Conservation (phyloP, 345 rosid species). For the Eucalyptus lansdowneana region DNA sequence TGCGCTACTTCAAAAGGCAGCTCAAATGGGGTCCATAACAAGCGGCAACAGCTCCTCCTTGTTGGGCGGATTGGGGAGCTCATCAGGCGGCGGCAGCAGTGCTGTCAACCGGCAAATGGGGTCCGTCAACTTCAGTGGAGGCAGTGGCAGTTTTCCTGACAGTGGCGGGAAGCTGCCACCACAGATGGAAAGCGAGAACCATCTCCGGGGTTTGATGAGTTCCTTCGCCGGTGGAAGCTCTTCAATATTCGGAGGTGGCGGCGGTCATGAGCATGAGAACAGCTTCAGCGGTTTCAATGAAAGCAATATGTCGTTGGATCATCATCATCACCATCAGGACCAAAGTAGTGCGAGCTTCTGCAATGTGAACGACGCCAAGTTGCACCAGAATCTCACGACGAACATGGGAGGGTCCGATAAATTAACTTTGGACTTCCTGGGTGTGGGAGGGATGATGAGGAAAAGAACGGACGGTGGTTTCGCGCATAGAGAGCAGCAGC, state of each 20-base stretch:
- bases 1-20: slow-evolving; percentile 76
- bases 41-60: slow-evolving; percentile 31
- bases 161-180: not conserved
- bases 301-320: slow-evolving; percentile 1
- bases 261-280: slow-evolving; percentile 8
- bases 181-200: slow-evolving; percentile 17
- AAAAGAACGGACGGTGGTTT: slow-evolving; percentile 7
- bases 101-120: not conserved
- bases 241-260: slow-evolving; percentile 7
- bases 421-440: slow-evolving; percentile 70
- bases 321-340: not conserved
- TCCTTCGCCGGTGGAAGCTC: slow-evolving; percentile 27
- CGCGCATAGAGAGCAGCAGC: not conserved
- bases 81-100: slow-evolving; percentile 14
- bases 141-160: not conserved
- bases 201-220: slow-evolving; percentile 57
- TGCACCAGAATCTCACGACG: not conserved
- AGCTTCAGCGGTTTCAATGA: not conserved
- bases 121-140: not conserved
- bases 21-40: slow-evolving; percentile 72
- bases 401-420: slow-evolving; percentile 47
- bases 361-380: slow-evolving; percentile 7
- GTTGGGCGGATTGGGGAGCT: slow-evolving; percentile 36
- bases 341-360: not conserved
- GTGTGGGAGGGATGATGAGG: slow-evolving; percentile 63